Base-by-base conservation (phyloP, 2,329 filamentous ascomycete species). In the Xylaria hypoxylon region DNA sequence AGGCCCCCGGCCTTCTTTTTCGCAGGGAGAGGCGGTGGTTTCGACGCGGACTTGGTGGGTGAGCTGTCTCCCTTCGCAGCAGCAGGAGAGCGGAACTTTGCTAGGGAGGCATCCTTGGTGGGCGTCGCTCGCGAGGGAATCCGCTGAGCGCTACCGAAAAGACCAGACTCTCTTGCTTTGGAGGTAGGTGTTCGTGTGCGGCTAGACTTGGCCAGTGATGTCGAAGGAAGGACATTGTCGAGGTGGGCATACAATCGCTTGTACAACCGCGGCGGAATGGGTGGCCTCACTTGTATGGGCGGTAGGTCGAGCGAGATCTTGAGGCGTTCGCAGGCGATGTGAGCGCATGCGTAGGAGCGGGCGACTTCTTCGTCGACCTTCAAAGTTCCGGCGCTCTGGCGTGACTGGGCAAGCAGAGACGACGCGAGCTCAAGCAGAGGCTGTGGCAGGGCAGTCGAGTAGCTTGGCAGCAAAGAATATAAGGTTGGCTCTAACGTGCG, bases 331-430 rank as follows among this genome's bases (percentile, higher is more conserved):
- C 94, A 98, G 22, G 96, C 96, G 67, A 99, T 87, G 79, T 97
- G 90, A 15, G 92, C 92, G 77, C 94, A 97, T 3, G 91, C 92
- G 78, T 96, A 96, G 4, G 87, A 85, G 22, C 94, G 87, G n/a
- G 91, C 93, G 70, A 96, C 89, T 78, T 97, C 94, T 78, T 97
- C 94, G 62, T 96, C 93, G 2, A 89, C 86, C 77, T 94, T 96
- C 59, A 97, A 83, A 17, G 87, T 91, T 74, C 88, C 90, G 56
- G 92, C 93, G 73, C 89, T 90, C 75, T 89, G 88, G 38, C 92
- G 89, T 13, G 93, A 96, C 78, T 96, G 93, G 1, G 92, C 90
- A 50, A 96, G 86, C 6, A 97, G 83, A 8, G 90, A 93, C 58
- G 85, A 83, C 1, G 93, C 89, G 10, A 94, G 85, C 64, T 92